Evolutionary conservation across 75 land plant genomes (phyloP), one percentile per base, ranked within the genome.

Genomic region (Picea glauca): DNA sequence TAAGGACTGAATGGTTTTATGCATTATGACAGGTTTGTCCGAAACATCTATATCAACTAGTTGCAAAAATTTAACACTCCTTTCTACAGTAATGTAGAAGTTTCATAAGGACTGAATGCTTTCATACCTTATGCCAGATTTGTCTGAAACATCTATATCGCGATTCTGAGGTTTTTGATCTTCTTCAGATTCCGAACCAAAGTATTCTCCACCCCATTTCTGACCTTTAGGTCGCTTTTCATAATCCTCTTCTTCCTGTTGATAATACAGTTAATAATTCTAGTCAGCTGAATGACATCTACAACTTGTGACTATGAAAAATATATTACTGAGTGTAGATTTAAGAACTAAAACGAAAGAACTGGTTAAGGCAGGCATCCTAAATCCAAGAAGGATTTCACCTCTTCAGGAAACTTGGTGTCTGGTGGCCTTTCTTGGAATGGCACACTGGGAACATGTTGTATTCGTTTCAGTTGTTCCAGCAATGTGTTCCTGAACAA

Each of bases 361-460:
- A 46, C 35, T 38, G 18, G 17, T 38, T 20, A 75, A 78, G 21
- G 56, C 17, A 72, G 60, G 57, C 20, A 38, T 40, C 38, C 0
- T 13, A 82, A 20, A 15, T 35, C 43, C 35, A 58, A 18, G 46
- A 60, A 60, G 38, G 33, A 3, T 62, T 32, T 5, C 56, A 89
- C 94, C 90, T 90, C 85, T 30, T 91, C 90, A 23, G 90, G 87
- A 76, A 80, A 58, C 67, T 90, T 66, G 1, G 90, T 79, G 4
- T 81, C 83, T 12, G 90, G 82, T 15, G 92, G 90, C 63, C 90
- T 78, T 30, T 80, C 83, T 60, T 92, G 96, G 75, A 93, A 93
- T 35, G 73, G 94, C 15, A 92, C 94, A 82, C 94, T 93, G 32
- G 96, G 96, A 50, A 83, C 90, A 82, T 90, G 92, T 43, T 82